Percentiles rank a stretch among this genome's conserved stretches.
Conservation (phyloP, 2,329 filamentous ascomycete species). For the Colletotrichum sp. region DNA sequence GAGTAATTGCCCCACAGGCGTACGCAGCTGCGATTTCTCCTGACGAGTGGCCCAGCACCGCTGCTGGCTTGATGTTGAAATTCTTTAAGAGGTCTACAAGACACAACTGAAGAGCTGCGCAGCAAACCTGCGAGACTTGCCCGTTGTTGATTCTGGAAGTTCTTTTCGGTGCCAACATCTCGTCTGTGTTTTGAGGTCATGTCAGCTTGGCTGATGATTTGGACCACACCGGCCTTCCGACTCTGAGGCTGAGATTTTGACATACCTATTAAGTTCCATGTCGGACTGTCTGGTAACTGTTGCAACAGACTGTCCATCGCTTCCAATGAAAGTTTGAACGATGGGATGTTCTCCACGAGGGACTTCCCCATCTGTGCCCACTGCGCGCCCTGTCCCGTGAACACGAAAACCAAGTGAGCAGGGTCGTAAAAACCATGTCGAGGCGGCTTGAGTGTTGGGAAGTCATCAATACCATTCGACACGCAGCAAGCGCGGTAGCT, state of each 20-base stretch:
- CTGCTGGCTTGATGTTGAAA: constrained; percentile 33
- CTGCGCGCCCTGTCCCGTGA: constrained; percentile 24
- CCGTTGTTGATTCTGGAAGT: constrained; percentile 7
- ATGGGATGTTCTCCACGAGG: not conserved
- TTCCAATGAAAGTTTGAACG: constrained; percentile 8
- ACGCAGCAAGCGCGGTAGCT: constrained; percentile 28
- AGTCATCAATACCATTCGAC: constrained; percentile 8
- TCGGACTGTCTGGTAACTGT: not conserved
- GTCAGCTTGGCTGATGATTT: constrained; percentile 27
- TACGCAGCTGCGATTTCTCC: constrained; percentile 53
- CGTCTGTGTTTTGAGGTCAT: not conserved
- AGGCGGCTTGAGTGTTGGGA: not conserved
- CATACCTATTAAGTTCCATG: constrained; percentile 9
- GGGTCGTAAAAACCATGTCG: constrained; percentile 29
- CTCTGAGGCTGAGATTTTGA: not conserved
- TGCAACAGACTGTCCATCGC: constrained; percentile 14
- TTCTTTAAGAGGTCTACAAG: constrained; percentile 41
- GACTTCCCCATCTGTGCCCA: constrained; percentile 20
- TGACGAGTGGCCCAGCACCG: constrained; percentile 45
- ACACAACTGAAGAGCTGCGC: constrained; percentile 40
- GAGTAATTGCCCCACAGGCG: constrained; percentile 38
- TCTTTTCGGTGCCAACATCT: not conserved
- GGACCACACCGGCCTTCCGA: not conserved
- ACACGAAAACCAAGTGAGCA: constrained; percentile 16
- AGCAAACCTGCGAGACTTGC: constrained; percentile 26